Conservation (phyloP, 495 filamentous ascomycete genomes). For the Tuber magnatum region DNA sequence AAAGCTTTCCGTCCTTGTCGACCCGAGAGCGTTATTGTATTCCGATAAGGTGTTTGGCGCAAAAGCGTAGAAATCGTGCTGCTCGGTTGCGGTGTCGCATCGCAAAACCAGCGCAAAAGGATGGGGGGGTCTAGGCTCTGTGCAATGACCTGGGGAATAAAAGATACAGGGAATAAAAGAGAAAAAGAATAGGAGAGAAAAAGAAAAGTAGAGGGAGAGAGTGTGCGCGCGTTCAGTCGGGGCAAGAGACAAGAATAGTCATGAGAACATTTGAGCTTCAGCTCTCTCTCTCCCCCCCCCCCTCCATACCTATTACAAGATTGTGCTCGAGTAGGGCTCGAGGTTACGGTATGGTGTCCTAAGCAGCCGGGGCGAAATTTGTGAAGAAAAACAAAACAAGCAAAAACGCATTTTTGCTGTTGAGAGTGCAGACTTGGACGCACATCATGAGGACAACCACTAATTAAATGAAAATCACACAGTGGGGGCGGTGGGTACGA, state of each 20-base stretch:
- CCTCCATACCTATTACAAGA: not conserved
- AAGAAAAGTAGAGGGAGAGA: not conserved
- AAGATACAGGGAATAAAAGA: not conserved
- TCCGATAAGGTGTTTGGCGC: too few relatives aligned
- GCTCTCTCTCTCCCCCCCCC: not conserved
- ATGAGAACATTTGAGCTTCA: not conserved
- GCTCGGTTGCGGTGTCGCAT: not conserved
- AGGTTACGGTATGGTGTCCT: not conserved
- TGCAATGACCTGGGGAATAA: not conserved
- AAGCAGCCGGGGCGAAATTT: not conserved
- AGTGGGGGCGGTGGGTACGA: not conserved
- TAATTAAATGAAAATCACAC: not conserved
- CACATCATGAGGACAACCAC: not conserved
- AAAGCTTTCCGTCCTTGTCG: not conserved
- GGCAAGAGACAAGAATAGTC: not conserved
- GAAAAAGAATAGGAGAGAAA: not conserved
- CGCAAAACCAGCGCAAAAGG: not conserved
- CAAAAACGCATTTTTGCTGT: not conserved
- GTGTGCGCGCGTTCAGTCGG: not conserved
- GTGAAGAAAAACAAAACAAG: not conserved
- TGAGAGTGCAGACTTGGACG: not conserved
- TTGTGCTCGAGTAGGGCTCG: not conserved
- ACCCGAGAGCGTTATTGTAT: not conserved
- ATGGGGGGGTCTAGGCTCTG: not conserved
- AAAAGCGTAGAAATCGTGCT: not conserved